Evolutionary conservation across 495 filamentous ascomycete genomes (phyloP), one percentile per base, ranked within the genome.

Genomic region (Penicillium pulvis): DNA sequence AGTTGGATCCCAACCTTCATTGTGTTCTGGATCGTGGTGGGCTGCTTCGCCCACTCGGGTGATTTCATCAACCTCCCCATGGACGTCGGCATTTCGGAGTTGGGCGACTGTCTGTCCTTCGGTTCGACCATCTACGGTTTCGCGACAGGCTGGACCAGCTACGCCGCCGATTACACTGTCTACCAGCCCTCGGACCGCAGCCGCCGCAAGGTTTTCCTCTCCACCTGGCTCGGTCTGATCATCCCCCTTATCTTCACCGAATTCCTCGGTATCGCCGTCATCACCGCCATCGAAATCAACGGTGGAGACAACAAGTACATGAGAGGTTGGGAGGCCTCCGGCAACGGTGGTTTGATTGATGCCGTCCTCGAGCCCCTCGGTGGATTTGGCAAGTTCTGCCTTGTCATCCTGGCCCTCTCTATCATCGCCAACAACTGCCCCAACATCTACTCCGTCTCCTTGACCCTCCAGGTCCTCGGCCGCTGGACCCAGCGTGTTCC

Each of bases 351-450:
- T 20, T 74, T 95, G 6, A 78, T 95, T 17, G 84, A 75, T 6
- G 83, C 84, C 10, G 87, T 89, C 9, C 80, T 95, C 0, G 83
- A 83, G 4, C 80, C 80, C 1, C 78, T 92, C 0, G 91, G 90
- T 24, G 76, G 79, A 44, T 93, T 93, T 65, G 91, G 91, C 58
- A 82, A 90, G 66, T 92, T 94, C 79, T 94, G 91, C 72, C 68
- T 95, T 19, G 85, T 93, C 52, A 77, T 95, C 45, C 83, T 95
- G 6, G 87, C 90, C 0, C 81, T 93, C 28, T 87, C 84, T 61
- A 93, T 91, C 67, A 83, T 93, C 61, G 88, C 89, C 56, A 93
- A 89, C 77, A 93, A 92, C 76, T 92, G 87, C 75, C 90, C 93
- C n/a, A 92, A 89, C 76, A 88, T 91, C 64, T 96, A 96, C 79